Evolutionary conservation across 345 rosid genomes (phyloP), one percentile per base, ranked within the genome.

Genomic region (Gossypium arboreum): DNA sequence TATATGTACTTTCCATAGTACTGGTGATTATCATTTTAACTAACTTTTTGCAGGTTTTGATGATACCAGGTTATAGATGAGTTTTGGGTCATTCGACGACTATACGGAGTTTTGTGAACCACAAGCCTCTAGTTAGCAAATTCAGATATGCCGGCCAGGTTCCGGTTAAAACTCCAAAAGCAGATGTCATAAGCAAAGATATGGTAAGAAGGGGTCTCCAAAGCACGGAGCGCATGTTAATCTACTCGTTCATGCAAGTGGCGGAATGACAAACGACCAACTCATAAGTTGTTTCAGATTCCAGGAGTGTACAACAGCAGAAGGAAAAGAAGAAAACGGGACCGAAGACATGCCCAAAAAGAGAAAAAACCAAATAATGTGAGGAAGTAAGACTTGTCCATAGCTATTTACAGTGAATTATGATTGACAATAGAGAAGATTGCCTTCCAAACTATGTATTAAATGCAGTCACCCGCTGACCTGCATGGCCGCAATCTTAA

Each of bases 201-300:
- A 87, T 95, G 9, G 97, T 95, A 52, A 90, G 97, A 73, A 87
- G 99, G 71, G 98, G 99, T 48, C 91, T 93, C 73, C 96, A 97
- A 52, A 82, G 94, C 0, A 96, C 90, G 74, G 93, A 98, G 54
- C 96, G 97, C 29, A 91, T 97, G 0, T 89, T 95, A 47, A 80
- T 95, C 45, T 90, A 93, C 87, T 88, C 94, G 0, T 93, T 95
- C 88, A 93, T 93, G 99, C 99, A 93, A 84, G 94, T 81, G n/a
- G 91, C 84, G 98, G 98, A 47, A 83, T 95, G 24, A 89, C 94
- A 1, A 91, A 93, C 5, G 99, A 95, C 71, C 98, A 95, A 84
- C 98, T 95, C 80, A 83, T 77, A n/a, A 51, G 90, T 75, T 93
- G 98, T 85, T 93, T 88, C 81, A 90, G 94, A 84, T 91, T 87